A percentile compares a stretch with the other conserved stretches of the same genome.
Conservation (phyloP, 148 eudicot species). For the Rhododendron ferrugineum region DNA sequence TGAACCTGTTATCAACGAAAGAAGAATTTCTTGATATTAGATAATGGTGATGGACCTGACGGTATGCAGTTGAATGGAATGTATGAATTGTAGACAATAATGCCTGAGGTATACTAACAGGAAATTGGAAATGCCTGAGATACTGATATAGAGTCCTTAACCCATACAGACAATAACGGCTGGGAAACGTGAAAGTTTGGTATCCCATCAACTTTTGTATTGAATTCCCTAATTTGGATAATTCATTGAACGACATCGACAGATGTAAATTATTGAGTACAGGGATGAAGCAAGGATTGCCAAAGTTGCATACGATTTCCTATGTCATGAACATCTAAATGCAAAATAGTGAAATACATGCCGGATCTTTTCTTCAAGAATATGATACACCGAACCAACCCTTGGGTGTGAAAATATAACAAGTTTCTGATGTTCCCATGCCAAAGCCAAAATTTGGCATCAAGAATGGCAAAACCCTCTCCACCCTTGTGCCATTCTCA, state of each 20-base stretch:
- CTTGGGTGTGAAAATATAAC: neutral
- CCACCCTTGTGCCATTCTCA: neutral
- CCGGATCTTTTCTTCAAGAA: neutral
- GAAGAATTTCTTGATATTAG: neutral
- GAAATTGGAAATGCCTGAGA: neutral
- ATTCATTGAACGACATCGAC: neutral
- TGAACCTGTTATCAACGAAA: constrained; percentile 15
- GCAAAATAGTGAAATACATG: neutral
- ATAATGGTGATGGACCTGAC: neutral
- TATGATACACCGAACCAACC: neutral
- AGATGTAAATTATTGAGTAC: neutral
- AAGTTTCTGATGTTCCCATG: neutral
- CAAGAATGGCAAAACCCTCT: neutral
- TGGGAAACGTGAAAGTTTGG: neutral
- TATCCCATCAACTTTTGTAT: neutral
- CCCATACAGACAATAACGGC: neutral
- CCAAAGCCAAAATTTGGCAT: neutral
- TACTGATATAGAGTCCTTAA: neutral
- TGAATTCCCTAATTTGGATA: neutral
- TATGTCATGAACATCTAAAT: neutral
- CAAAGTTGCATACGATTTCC: neutral
- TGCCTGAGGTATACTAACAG: neutral
- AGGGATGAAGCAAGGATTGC: neutral
- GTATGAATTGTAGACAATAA: neutral
- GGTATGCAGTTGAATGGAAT: neutral